Evolutionary conservation across 2,329 filamentous ascomycete genomes (phyloP).

Genomic region (Colletotrichum simmondsii): DNA sequence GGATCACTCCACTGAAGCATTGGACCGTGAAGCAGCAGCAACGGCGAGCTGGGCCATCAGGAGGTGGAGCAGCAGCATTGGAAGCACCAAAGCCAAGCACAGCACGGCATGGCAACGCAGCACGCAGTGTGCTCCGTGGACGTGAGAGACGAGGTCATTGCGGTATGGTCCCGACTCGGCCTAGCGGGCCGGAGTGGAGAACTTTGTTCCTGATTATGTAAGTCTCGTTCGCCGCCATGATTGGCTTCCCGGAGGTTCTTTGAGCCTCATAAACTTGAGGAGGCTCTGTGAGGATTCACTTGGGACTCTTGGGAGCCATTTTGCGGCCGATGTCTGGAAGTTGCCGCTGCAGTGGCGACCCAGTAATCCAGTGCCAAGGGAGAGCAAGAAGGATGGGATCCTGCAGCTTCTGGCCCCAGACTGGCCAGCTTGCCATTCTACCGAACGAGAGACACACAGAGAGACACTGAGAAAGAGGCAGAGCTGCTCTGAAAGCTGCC

Average conservation of each 20-base stretch:
- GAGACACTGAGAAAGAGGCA: background rate
- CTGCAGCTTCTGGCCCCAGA: conserved; percentile 3
- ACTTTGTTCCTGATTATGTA: conserved; percentile 12
- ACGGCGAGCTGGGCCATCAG: background rate
- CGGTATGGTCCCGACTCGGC: conserved; percentile 1
- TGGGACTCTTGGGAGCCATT: background rate
- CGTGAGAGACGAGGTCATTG: conserved; percentile 6
- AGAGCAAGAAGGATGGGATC: background rate
- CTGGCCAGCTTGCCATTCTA: background rate
- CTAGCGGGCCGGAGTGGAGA: conserved; percentile 7
- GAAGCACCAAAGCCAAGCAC: background rate
- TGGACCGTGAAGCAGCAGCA: background rate
- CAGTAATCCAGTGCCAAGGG: conserved; percentile 6
- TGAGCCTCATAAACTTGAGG: background rate
- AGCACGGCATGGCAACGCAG: conserved; percentile 1
- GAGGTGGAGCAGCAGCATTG: conserved; percentile 5
- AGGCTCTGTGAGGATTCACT: background rate
- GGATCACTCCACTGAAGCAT: background rate
- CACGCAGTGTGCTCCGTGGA: conserved; percentile 3
- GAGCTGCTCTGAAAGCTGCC: conserved; percentile 10
- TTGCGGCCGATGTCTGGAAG: conserved; percentile 13
- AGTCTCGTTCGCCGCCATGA: background rate
- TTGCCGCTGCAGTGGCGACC: conserved; percentile 20
- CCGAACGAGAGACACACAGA: background rate
- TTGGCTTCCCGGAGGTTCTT: conserved; percentile 1